phyloP scores from a whole-genome alignment of 768 basidiomycete species.

The Lactarius vividus region DNA sequence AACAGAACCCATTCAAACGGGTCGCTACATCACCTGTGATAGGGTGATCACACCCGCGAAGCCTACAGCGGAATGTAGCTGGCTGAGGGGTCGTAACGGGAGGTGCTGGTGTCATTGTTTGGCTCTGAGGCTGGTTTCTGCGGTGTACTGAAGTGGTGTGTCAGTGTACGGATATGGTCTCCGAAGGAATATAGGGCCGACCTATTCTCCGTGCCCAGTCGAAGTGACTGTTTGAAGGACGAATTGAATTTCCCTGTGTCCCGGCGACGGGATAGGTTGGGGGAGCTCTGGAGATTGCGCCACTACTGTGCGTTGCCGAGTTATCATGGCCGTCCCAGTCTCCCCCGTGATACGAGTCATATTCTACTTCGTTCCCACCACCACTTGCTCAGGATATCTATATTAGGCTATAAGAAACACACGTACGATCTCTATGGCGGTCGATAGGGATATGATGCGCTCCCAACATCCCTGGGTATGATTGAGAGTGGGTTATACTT shows the following conservation, averaged over 20 bases:
- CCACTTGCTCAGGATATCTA: neutral
- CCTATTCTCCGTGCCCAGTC: too few species aligned
- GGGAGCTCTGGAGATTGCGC: neutral
- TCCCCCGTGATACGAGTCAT: neutral
- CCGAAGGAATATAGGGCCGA: neutral
- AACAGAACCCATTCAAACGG: constrained; percentile 11
- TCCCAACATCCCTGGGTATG: neutral
- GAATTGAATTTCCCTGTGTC: too few species aligned
- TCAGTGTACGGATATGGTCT: neutral
- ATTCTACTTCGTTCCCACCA: neutral
- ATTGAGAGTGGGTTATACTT: neutral
- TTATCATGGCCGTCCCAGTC: neutral
- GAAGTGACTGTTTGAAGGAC: too few species aligned
- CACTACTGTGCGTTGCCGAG: neutral
- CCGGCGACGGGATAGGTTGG: neutral
- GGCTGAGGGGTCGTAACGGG: neutral
- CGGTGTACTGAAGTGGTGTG: neutral
- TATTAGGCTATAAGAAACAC: neutral
- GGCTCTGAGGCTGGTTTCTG: neutral
- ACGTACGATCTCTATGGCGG: neutral
- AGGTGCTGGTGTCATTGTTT: neutral
- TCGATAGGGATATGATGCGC: neutral
- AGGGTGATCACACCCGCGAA: accelerated
- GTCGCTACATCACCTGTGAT: neutral
- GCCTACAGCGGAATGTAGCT: neutral